Evolutionary conservation across 2,329 filamentous ascomycete genomes (phyloP).

Genomic region (Parafenestella ontariensis): DNA sequence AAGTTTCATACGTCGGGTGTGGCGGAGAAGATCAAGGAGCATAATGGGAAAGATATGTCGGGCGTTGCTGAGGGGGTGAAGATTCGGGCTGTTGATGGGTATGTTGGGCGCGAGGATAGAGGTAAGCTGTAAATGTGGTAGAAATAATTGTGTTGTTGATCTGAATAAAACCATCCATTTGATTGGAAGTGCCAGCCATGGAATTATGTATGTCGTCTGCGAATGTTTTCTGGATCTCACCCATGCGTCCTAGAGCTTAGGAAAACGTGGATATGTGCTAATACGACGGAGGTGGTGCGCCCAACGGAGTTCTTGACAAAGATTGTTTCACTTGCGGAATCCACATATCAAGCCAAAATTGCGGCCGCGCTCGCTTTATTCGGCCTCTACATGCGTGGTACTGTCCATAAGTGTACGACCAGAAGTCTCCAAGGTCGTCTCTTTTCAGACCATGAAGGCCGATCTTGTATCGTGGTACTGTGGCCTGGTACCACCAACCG

Average conservation of each 20-base stretch:
- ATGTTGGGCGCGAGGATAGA: constrained; percentile 17
- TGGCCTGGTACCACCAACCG: constrained; percentile 16
- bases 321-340: no score
- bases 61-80: constrained; percentile 14
- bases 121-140: constrained; percentile 19
- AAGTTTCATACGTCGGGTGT: constrained; percentile 17
- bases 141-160: neutral
- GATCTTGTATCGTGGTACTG: constrained; percentile 1
- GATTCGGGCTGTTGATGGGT: constrained; percentile 26
- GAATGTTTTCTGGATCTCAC: no score
- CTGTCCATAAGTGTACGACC: constrained; percentile 10
- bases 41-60: neutral
- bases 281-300: no score
- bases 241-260: no score
- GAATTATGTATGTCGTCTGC: no score
- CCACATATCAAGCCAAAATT: constrained; percentile 23
- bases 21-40: constrained; percentile 1
- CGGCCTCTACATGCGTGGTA: constrained; percentile 6
- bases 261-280: no score
- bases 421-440: constrained; percentile 16
- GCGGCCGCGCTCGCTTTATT: neutral
- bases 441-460: constrained; percentile 14
- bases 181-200: no score
- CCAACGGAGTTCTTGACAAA: no score
- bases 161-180: no score